A percentile compares a stretch with the other conserved stretches of the same genome.
Conservation (phyloP, 805 yeast genomes). For the Teunomyces tritomae region DNA sequence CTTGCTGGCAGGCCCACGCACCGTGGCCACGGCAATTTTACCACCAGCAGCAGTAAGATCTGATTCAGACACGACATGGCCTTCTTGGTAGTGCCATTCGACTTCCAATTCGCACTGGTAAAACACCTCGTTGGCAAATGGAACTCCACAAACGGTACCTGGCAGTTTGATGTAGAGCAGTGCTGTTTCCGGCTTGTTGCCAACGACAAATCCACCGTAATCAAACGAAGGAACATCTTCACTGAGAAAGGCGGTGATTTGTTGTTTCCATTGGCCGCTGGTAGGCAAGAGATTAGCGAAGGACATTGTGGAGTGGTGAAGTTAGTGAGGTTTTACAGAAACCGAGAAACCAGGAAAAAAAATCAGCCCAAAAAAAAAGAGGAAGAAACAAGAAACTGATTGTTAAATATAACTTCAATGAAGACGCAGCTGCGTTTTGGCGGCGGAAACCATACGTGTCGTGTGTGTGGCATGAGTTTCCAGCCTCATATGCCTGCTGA, state of each 20-base stretch:
- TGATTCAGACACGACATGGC: slow-evolving; percentile 43
- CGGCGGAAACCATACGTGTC: slow-evolving; percentile 33
- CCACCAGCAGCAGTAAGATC: slow-evolving; percentile 51
- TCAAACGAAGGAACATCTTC: slow-evolving; percentile 95
- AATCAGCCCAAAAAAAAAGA: background rate
- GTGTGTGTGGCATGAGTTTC: slow-evolving; percentile 55
- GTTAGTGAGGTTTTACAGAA: background rate
- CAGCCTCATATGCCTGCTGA: slow-evolving; percentile 41
- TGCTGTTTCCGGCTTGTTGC: slow-evolving; percentile 66
- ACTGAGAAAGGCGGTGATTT: slow-evolving; percentile 68
- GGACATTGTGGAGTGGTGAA: slow-evolving; percentile 1
- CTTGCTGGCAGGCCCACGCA: slow-evolving; percentile 77
- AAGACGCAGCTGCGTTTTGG: background rate
- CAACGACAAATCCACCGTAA: slow-evolving; percentile 95
- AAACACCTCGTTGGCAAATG: slow-evolving; percentile 85
- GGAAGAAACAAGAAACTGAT: background rate
- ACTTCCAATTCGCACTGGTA: slow-evolving; percentile 68
- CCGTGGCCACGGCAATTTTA: slow-evolving; percentile 65
- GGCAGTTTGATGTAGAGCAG: slow-evolving; percentile 75
- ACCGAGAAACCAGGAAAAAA: background rate
- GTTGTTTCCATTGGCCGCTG: slow-evolving; percentile 78
- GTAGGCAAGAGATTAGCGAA: slow-evolving; percentile 63
- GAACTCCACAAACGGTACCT: slow-evolving; percentile 82
- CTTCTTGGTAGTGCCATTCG: slow-evolving; percentile 76
- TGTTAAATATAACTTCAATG: background rate